A percentile compares a stretch with the other conserved stretches of the same genome.
Evolutionary conservation across 2,329 filamentous ascomycete genomes (phyloP).

Genomic region (Drechmeria coniospora): DNA sequence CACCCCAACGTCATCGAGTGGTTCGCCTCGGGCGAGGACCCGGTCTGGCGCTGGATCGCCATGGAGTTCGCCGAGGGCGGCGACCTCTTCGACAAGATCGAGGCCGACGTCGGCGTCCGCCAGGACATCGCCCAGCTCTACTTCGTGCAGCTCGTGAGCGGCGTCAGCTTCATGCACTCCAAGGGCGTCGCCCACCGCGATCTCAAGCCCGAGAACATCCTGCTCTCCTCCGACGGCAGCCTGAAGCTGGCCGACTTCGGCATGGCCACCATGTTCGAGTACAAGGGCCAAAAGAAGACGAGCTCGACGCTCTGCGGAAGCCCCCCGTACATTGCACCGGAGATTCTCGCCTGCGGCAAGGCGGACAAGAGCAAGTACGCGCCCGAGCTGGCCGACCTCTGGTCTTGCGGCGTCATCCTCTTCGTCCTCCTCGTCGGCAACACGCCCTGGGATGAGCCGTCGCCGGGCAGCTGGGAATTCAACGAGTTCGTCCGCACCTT

Average conservation of each 20-base stretch:
- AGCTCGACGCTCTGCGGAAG: conserved; percentile 88
- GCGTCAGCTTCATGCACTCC: conserved; percentile 88
- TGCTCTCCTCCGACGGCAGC: conserved; percentile 70
- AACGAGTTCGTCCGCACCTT: conserved; percentile 69
- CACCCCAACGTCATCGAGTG: conserved; percentile 92
- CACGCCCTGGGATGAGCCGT: conserved; percentile 94
- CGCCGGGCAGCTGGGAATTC: conserved; percentile 74
- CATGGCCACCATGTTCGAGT: conserved; percentile 83
- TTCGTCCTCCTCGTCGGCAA: conserved; percentile 93
- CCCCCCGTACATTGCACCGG: conserved; percentile 92
- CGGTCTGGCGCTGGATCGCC: conserved; percentile 87
- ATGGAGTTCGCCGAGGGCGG: conserved; percentile 96
- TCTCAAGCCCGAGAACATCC: conserved; percentile 88
- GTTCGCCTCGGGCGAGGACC: conserved; percentile 75
- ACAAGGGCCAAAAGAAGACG: conserved; percentile 67
- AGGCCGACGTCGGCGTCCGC: conserved; percentile 88
- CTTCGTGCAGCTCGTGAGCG: conserved; percentile 80
- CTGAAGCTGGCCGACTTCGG: conserved; percentile 96
- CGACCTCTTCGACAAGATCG: conserved; percentile 98
- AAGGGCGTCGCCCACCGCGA: conserved; percentile 90
- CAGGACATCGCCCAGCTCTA: conserved; percentile 94
- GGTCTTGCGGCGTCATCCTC: conserved; percentile 96
- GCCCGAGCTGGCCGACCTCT: conserved; percentile 77
- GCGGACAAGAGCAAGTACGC: conserved; percentile 41
- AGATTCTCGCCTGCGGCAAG: conserved; percentile 51